Base-by-base conservation (phyloP, 164 flowering plant species). In the Tetracentron sinense region DNA sequence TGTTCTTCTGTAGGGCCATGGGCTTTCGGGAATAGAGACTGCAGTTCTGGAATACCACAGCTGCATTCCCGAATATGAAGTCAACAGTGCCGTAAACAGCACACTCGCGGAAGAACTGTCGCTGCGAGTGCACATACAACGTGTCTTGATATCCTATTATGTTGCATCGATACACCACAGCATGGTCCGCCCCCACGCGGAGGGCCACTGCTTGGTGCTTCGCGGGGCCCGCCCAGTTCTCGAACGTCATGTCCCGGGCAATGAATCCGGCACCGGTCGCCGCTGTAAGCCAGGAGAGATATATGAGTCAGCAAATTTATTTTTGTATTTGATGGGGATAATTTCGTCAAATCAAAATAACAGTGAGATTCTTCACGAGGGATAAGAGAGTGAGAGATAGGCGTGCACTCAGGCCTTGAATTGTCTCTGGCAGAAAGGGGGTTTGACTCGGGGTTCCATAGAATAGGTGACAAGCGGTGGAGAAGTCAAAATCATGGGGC, bases 171-270 rank as follows among this genome's bases (percentile, higher is more conserved):
- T 84, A 84, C 62, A 83, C 78, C 0, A 83, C 83, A 0, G 91
- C 74, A 20, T 77, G 80, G 42, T 86, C 86, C 6, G 88, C 73
- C 1, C 83, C 80, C 0, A 78, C 76, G 0, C 89, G 77, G 2
- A 86, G 65, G 0, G 95, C 95, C 52, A 86, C 91, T 0, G 95
- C 95, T 54, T 86, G 95, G 62, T 80, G 83, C 12, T 78, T 83
- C 0, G 25, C 10, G 0, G 91, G 64, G 0, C 94, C 91, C 8
- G 94, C 94, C 0, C 77, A 77, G 79, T 88, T 88, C 50, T 80
- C 65, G 65, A 88, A 74, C 8, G 86, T 79, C 0, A 88, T 79
- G 65, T 74, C 95, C 6, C 77, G 75, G 3, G 75, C 95, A 0
- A 88, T 83, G 73, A 88, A 88, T 10, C 79, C 81, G 10, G 77